Percentiles rank a stretch among this genome's conserved stretches.
Conservation (phyloP, 345 rosid genomes). For the Brassica carinata region DNA sequence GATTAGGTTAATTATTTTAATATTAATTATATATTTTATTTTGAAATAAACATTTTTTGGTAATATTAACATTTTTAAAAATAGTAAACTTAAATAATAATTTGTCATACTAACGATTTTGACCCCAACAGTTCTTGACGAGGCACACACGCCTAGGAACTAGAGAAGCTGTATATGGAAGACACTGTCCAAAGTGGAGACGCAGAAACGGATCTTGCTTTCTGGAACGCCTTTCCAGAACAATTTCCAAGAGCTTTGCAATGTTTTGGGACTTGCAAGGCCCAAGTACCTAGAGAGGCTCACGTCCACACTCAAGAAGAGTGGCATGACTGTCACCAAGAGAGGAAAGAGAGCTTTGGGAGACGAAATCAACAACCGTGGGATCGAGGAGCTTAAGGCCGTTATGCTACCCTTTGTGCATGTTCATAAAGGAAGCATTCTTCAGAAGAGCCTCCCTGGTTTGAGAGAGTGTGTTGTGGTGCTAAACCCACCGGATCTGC, state of each 20-base stretch:
- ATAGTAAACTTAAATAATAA: too few species aligned
- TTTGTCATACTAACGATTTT: too few species aligned
- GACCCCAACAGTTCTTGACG: too few species aligned
- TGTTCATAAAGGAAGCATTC: slow-evolving; percentile 70
- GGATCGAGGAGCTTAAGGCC: slow-evolving; percentile 37
- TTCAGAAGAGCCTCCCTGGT: slow-evolving; percentile 71
- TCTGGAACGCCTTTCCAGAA: slow-evolving; percentile 93
- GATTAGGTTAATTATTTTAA: too few species aligned
- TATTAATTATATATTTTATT: too few species aligned
- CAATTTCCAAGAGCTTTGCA: slow-evolving; percentile 65
- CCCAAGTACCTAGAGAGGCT: slow-evolving; percentile 37
- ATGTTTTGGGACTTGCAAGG: slow-evolving; percentile 42
- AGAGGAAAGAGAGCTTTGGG: slow-evolving; percentile 19
- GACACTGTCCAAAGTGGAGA: slow-evolving; percentile 52
- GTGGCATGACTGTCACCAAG: slow-evolving; percentile 37
- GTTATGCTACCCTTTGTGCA: slow-evolving; percentile 66
- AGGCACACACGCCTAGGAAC: too few species aligned
- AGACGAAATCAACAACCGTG: slow-evolving; percentile 22
- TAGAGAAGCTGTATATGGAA: slow-evolving; percentile 58
- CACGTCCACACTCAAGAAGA: slow-evolving; percentile 33
- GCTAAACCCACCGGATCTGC: slow-evolving; percentile 41
- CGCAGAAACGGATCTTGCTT: slow-evolving; percentile 64
- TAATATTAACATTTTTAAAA: too few species aligned
- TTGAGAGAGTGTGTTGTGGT: slow-evolving; percentile 46
- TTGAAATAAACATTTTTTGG: too few species aligned